A percentile compares a stretch with the other conserved stretches of the same genome.
phyloP scores from a whole-genome alignment of 177 flowering plant species.

The Vitis hybrid region DNA sequence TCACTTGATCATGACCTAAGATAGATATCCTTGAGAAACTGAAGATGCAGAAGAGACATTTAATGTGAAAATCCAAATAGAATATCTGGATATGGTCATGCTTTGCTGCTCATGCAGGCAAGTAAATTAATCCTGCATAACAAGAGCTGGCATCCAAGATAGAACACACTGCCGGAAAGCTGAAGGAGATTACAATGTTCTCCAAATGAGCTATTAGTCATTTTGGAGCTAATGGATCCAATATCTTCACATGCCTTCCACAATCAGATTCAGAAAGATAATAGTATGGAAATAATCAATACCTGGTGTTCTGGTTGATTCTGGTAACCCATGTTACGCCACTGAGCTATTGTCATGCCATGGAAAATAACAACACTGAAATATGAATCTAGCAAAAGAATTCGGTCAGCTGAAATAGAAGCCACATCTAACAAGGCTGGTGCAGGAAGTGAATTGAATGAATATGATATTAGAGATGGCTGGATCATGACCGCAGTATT shows the following conservation, averaged over 20 bases:
- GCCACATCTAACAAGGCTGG: conserved; percentile 93
- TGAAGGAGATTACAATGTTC: background rate
- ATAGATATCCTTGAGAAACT: background rate
- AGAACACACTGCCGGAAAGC: background rate
- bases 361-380: conserved; percentile 93
- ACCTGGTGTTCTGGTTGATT: conserved; percentile 90
- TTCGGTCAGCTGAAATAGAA: conserved; percentile 81
- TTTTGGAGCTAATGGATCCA: background rate
- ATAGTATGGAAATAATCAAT: conserved; percentile 2
- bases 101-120: background rate
- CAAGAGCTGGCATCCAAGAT: background rate
- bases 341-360: conserved; percentile 95
- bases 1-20: background rate
- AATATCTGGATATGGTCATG: background rate
- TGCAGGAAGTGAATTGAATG: conserved; percentile 66
- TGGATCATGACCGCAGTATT: conserved; percentile 97
- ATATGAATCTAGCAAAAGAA: conserved; percentile 87
- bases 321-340: conserved; percentile 97
- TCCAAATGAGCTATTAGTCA: background rate
- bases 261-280: background rate
- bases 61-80: background rate
- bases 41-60: background rate
- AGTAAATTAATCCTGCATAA: background rate
- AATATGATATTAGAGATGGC: conserved; percentile 85
- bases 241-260: background rate